Conservation (phyloP, 2,329 filamentous ascomycete species). For the Phialocephala subalpina region DNA sequence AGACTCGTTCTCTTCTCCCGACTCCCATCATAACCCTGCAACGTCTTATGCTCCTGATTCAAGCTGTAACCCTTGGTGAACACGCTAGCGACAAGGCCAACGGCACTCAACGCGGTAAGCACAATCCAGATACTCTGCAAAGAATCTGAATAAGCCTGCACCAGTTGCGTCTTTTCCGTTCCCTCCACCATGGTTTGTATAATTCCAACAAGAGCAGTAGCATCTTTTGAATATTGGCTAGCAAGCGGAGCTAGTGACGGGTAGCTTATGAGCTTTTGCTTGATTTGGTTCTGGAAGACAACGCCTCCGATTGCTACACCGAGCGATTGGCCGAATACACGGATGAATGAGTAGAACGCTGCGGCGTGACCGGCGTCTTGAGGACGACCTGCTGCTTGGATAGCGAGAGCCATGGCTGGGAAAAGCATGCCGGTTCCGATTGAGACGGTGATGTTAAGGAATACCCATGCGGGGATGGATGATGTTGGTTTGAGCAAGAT, state of each 20-base stretch:
- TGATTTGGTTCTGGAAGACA: slow-evolving; percentile 70
- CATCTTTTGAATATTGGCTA: slow-evolving; percentile 40
- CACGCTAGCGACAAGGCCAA: slow-evolving; percentile 56
- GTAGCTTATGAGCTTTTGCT: slow-evolving; percentile 37
- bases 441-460: slow-evolving; percentile 66
- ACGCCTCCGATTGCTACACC: slow-evolving; percentile 73
- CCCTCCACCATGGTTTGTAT: slow-evolving; percentile 43
- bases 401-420: slow-evolving; percentile 66
- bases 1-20: slow-evolving; percentile 33
- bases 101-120: slow-evolving; percentile 58
- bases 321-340: slow-evolving; percentile 69
- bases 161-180: slow-evolving; percentile 51
- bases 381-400: slow-evolving; percentile 66
- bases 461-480: slow-evolving; percentile 62
- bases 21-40: slow-evolving; percentile 51
- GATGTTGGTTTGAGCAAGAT: slow-evolving; percentile 58
- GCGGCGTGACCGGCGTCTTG: slow-evolving; percentile 67
- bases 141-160: slow-evolving; percentile 61
- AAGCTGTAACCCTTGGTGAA: slow-evolving; percentile 58
- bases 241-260: slow-evolving; percentile 37
- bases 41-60: slow-evolving; percentile 54
- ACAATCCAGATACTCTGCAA: slow-evolving; percentile 64
- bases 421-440: slow-evolving; percentile 71
- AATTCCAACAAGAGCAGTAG: slow-evolving; percentile 39
- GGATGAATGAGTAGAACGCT: slow-evolving; percentile 73